Base-by-base conservation (phyloP, 768 basidiomycete genomes). In the Lentinula guzmanii region DNA sequence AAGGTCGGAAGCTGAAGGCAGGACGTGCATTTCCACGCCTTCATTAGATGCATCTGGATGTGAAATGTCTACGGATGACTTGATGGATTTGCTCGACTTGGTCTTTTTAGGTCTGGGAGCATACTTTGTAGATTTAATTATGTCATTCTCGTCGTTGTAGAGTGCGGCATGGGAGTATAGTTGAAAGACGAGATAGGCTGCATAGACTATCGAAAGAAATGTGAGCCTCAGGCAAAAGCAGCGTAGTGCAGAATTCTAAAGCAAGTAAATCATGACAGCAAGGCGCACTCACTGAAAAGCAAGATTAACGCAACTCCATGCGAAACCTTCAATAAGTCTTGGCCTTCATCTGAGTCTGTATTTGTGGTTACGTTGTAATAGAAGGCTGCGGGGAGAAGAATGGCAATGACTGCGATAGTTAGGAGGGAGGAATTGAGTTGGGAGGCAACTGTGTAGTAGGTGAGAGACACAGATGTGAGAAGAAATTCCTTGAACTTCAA, bases 331-430 rank as follows among this genome's bases (percentile, higher is more conserved):
- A 93, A 72, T 46, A 91, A 83, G 63, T 82, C 80, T 5, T 64
- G 46, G 16, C 62, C 67, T 62, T 82, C 52, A 37, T 71, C 50
- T 59, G 68, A 61, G 46, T 68, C 61, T 1, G 72, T 61, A 31
- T 64, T 10, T 0, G 66, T 63, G 41, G 70, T 66, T n/a, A 72
- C 72, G 5, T 82, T 75, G 63, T 88, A 81, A 65, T 92, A 87
- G 72, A 90, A 95, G 1, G 89, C 91, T 28, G 89, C 90, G 5
- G 91, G 91, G 16, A 93, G 75, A 13, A 93, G 77, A 13, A 93
- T 77, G 53, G 86, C 91, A 66, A 90, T 87, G 59, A 93, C 91
- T 65, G 90, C 90, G 56, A 93, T 78, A 28, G 83, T 88, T 58
- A 93, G 74, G 8, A 93, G 71, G 1, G 91, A 91, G 0, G 87